Conservation (phyloP, 345 rosid genomes). For the Linum usitatissimum region DNA sequence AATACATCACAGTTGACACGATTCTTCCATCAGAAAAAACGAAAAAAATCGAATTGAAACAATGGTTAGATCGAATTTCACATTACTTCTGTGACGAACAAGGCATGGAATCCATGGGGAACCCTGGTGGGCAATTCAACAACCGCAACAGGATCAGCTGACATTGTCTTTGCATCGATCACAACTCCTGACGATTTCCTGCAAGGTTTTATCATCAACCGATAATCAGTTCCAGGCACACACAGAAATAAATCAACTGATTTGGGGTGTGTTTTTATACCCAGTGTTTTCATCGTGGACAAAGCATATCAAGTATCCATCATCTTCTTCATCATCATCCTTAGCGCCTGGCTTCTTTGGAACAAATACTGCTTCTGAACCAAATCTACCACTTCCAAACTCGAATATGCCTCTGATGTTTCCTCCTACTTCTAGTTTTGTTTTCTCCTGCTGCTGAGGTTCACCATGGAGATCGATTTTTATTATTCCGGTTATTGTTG, state of each 20-base stretch:
- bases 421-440: constrained; percentile 71
- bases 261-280: constrained; percentile 22
- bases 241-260: not conserved
- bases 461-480: constrained; percentile 84
- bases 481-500: constrained; percentile 63
- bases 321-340: constrained; percentile 69
- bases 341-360: constrained; percentile 40
- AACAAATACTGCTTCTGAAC: constrained; percentile 90
- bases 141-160: constrained; percentile 84
- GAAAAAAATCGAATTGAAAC: not conserved
- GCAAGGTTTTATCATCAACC: constrained; percentile 9
- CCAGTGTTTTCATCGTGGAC: constrained; percentile 79
- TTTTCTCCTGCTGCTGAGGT: constrained; percentile 47
- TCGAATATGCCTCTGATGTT: constrained; percentile 77
- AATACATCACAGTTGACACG: not conserved
- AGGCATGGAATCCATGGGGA: constrained; percentile 90
- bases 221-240: not conserved
- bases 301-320: constrained; percentile 79
- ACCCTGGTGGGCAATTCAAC: constrained; percentile 83
- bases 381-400: constrained; percentile 71
- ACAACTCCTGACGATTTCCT: constrained; percentile 75
- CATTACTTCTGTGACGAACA: constrained; percentile 79
- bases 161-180: constrained; percentile 88
- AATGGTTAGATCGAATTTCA: not conserved
- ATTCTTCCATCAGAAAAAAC: not conserved